phyloP scores from a whole-genome alignment of 495 filamentous ascomycete species.

The Tricharina praecox region DNA sequence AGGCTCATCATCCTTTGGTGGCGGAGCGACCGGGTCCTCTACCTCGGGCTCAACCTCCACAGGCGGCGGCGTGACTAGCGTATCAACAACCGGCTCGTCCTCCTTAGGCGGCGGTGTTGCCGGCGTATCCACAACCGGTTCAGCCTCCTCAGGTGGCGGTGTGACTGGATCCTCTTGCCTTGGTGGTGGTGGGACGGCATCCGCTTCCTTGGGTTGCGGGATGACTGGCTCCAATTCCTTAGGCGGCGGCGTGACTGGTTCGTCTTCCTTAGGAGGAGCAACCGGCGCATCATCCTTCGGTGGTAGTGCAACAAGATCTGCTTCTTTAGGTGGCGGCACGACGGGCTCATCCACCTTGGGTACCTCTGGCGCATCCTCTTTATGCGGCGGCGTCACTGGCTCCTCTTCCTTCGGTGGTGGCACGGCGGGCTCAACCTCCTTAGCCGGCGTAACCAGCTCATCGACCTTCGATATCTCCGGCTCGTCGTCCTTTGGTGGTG shows the following conservation, averaged over 20 bases:
- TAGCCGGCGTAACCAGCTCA: too few species aligned
- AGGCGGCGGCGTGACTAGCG: too few species aligned
- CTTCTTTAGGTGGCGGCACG: not conserved
- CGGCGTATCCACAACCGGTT: not conserved
- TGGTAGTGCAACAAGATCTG: too few species aligned
- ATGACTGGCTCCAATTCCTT: not conserved
- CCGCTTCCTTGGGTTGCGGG: not conserved
- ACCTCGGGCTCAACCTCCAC: too few species aligned
- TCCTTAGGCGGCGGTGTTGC: not conserved
- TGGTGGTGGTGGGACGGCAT: not conserved
- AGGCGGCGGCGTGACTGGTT: not conserved
- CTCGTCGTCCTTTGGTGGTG: too few species aligned
- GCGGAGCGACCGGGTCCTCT: not conserved
- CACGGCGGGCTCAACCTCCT: too few species aligned
- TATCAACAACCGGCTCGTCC: too few species aligned
- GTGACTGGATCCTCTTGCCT: not conserved
- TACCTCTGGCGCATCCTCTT: not conserved
- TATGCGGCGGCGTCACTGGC: not conserved
- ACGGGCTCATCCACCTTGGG: not conserved
- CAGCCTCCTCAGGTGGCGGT: not conserved
- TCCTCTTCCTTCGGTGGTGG: too few species aligned
- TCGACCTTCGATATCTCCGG: too few species aligned
- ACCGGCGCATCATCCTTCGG: not conserved
- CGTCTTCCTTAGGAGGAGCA: not conserved
- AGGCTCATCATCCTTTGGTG: too few species aligned